These are phyloP conservation scores for Phragmites australis DNA, from an alignment of 176 grass and related monocot genomes.

Conservation along the genomic window DNA sequence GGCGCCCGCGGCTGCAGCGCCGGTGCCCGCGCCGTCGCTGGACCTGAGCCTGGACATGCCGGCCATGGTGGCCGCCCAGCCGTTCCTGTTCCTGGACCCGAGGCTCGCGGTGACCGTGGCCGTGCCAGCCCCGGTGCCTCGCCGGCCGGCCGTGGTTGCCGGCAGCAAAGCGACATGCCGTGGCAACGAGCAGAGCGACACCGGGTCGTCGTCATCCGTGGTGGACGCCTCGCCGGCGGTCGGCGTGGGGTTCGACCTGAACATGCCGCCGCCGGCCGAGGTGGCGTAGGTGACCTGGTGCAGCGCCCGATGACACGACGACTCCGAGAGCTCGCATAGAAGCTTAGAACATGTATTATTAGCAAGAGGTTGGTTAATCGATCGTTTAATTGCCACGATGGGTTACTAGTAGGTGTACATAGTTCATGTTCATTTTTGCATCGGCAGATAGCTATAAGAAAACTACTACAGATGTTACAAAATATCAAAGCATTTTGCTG, in stretches of 20 bases:
- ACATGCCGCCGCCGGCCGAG: constrained; percentile 66
- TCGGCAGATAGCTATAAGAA: constrained; percentile 12
- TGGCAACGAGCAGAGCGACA: constrained; percentile 75
- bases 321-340: background rate
- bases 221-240: constrained; percentile 58
- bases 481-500: constrained; percentile 5
- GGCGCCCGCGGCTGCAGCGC: background rate
- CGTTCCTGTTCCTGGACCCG: constrained; percentile 56
- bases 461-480: constrained; percentile 38
- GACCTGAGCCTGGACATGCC: constrained; percentile 50
- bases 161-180: constrained; percentile 7
- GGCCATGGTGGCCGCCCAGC: constrained; percentile 33
- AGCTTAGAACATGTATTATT: constrained; percentile 38
- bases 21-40: constrained; percentile 29
- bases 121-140: constrained; percentile 36
- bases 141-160: background rate
- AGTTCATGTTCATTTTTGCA: constrained; percentile 48
- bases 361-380: constrained; percentile 36
- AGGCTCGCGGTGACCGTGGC: constrained; percentile 55
- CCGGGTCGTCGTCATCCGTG: constrained; percentile 74
- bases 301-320: constrained; percentile 25
- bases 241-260: constrained; percentile 68
- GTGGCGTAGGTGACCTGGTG: constrained; percentile 1
- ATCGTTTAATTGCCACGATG: constrained; percentile 51
- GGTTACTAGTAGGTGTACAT: constrained; percentile 59